Evolutionary conservation across 805 yeast genomes (phyloP).

Genomic region (Zygosaccharomyces siamensis): DNA sequence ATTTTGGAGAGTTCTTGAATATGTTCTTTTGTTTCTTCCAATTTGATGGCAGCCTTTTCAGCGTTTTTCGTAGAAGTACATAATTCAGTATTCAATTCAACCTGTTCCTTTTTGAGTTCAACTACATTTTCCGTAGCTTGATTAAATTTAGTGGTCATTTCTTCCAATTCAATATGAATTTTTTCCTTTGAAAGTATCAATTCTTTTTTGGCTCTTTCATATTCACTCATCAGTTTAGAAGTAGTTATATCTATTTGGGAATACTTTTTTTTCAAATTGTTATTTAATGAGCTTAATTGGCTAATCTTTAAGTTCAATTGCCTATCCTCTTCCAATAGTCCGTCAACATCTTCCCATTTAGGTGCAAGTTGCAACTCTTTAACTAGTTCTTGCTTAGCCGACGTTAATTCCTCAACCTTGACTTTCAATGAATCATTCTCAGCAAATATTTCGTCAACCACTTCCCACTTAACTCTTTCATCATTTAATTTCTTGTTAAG

Average conservation of each 20-base stretch:
- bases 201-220: not conserved
- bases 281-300: not conserved
- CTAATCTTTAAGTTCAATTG: not conserved
- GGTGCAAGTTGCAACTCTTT: not conserved
- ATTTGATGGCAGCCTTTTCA: not conserved
- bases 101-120: not conserved
- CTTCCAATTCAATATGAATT: not conserved
- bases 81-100: not conserved
- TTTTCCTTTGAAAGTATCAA: not conserved
- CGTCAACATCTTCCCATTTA: conserved; percentile 6
- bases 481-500: not conserved
- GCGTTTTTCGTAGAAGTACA: not conserved
- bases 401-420: not conserved
- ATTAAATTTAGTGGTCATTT: not conserved
- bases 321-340: conserved; percentile 3
- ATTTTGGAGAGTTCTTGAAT: not conserved
- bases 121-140: not conserved
- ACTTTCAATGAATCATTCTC: conserved; percentile 2
- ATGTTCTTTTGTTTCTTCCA: not conserved
- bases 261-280: not conserved
- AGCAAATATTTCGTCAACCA: not conserved
- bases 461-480: conserved; percentile 3
- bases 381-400: not conserved
- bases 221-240: not conserved
- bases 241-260: not conserved